Base-by-base conservation (phyloP, 2,329 filamentous ascomycete genomes). In the Didymella arachidicola region DNA sequence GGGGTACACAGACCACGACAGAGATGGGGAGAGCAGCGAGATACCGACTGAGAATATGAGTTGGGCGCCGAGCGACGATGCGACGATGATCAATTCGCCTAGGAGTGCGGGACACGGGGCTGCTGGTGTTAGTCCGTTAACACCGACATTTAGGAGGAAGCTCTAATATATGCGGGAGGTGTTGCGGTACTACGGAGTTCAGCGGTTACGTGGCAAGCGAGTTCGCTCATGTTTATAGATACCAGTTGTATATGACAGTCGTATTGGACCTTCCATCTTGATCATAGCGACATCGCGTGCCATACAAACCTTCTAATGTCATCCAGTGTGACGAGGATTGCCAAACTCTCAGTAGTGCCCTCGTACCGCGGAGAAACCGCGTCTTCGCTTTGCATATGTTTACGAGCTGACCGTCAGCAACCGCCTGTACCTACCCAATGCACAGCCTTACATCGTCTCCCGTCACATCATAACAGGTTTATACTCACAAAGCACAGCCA, bases 41-140 rank as follows among this genome's bases (percentile, higher is more conserved):
- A 52, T 51, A 22, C 57, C 57, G 11, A 65, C 54, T 32, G 64
- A 61, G 30, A 64, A 58, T 7, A 57, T 67, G 49, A 74, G 71
- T 43, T 61, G 61, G 27, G 59, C 62, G 19, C 64, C 65, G 19
- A 73, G 69, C 27, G 69, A 70, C 5, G 66, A 72, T 55, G 65
- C 62, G 7, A 57, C 53, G 7, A 48, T 57, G n/a, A 59, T 49
- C 8, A 59, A 41, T 14, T 41, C 50, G 5, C 50, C 50, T 34
- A 38, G 49, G 22, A 51, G 50, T 43, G 26, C n/a, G 3, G 51
- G 51, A 16, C 36, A 59, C 25, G 64, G 62, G 12, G 61, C 53
- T 7, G 61, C 53, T 7, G 62, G 52, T 7, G 61, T 70, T 22
- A 69, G 66, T 45, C 68, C 68, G 32, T 48, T 70, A 43, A 65